phyloP scores from a whole-genome alignment of 1,284 basidiomycete genomes.

The Cystobasidium slooffiae region DNA sequence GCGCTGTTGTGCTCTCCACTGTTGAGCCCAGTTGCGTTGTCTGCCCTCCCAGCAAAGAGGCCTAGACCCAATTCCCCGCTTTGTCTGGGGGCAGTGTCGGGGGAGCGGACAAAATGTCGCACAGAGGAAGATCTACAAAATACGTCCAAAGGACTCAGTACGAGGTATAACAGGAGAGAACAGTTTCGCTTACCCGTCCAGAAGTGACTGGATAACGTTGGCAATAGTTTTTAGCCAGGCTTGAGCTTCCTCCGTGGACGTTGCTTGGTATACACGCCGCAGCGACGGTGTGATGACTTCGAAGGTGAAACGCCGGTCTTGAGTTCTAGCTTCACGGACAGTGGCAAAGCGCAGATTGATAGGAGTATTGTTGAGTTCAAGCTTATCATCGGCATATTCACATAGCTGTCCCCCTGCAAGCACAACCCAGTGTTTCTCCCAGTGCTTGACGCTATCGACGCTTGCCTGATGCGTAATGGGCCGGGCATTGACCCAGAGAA shows the following conservation, averaged over 20 bases:
- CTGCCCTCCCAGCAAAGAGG: background rate
- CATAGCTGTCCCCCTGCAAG: constrained; percentile 48
- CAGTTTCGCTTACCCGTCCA: constrained; percentile 57
- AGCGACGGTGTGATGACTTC: constrained; percentile 62
- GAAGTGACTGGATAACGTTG: constrained; percentile 62
- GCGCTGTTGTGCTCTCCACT: constrained; percentile 17
- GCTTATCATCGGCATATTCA: constrained; percentile 48
- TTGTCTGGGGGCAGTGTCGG: background rate
- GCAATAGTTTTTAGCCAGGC: constrained; percentile 62
- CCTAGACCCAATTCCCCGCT: constrained; percentile 37
- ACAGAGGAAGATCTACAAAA: constrained; percentile 57
- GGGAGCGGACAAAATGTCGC: constrained; percentile 56
- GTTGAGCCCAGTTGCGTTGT: background rate
- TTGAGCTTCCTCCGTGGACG: constrained; percentile 59
- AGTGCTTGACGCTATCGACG: constrained; percentile 47
- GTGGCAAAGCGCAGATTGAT: constrained; percentile 49
- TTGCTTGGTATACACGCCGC: constrained; percentile 61
- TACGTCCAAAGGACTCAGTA: background rate
- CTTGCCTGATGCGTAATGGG: constrained; percentile 41
- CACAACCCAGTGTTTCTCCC: constrained; percentile 49
- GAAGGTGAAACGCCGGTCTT: constrained; percentile 54
- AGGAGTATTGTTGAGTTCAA: constrained; percentile 44
- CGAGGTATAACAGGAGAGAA: background rate
- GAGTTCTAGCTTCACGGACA: constrained; percentile 41
- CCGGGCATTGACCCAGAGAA: constrained; percentile 47